A percentile compares a stretch with the other conserved stretches of the same genome.
These are phyloP conservation scores for Ceraceosorus guamensis DNA, from an alignment of 1,284 basidiomycete species.

Conservation along the genomic window DNA sequence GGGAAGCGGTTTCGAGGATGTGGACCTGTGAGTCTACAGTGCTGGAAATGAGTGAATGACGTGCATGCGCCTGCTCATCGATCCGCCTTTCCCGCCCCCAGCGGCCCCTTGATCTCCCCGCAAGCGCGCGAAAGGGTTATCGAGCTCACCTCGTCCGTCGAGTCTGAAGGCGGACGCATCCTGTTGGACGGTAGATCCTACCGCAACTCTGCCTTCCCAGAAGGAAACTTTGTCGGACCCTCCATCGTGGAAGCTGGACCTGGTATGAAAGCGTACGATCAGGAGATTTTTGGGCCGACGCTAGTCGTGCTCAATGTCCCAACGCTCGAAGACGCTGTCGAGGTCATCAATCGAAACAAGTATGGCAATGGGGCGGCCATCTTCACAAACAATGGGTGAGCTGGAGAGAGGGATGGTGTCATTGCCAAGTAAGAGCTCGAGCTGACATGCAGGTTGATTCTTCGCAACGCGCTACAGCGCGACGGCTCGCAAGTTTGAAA, in stretches of 20 bases:
- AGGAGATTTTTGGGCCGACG: slow-evolving; percentile 90
- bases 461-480: slow-evolving; percentile 67
- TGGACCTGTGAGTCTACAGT: slow-evolving; percentile 32
- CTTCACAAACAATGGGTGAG: slow-evolving; percentile 58
- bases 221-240: slow-evolving; percentile 93
- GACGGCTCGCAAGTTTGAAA: slow-evolving; percentile 87
- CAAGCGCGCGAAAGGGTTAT: slow-evolving; percentile 73
- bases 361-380: slow-evolving; percentile 84
- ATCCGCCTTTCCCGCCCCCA: slow-evolving; percentile 44
- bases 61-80: background rate
- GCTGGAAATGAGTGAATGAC: too few relatives aligned
- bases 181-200: slow-evolving; percentile 75
- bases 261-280: slow-evolving; percentile 72
- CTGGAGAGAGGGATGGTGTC: too few relatives aligned
- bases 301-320: slow-evolving; percentile 72
- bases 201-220: slow-evolving; percentile 66
- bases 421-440: too few relatives aligned
- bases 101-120: slow-evolving; percentile 89
- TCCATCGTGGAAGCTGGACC: slow-evolving; percentile 77
- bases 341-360: slow-evolving; percentile 33
- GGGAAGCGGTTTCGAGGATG: slow-evolving; percentile 80
- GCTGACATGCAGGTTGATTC: too few relatives aligned
- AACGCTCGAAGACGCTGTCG: slow-evolving; percentile 80
- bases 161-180: slow-evolving; percentile 74
- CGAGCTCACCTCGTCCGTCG: slow-evolving; percentile 69